Evolutionary conservation across 2,329 filamentous ascomycete species (phyloP).

Genomic region (Botryosphaeria agaves): DNA sequence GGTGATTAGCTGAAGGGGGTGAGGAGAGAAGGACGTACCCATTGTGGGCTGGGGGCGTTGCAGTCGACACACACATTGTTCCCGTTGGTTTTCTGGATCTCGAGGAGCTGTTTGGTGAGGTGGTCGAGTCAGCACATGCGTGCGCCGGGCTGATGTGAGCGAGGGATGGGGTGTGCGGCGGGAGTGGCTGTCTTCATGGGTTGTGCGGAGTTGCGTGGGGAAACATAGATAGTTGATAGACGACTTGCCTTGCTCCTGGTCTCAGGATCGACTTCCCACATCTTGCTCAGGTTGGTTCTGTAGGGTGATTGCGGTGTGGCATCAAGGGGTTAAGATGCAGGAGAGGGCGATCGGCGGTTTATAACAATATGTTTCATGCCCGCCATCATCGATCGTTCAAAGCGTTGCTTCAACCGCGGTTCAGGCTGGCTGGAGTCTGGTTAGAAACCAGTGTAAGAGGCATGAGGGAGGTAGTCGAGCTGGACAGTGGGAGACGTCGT

Average conservation of each 20-base stretch:
- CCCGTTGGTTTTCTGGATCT: constrained; percentile 76
- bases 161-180: background rate
- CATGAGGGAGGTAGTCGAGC: too few species aligned
- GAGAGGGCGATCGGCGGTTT: background rate
- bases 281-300: constrained; percentile 47
- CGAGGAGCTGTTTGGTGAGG: constrained; percentile 46
- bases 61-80: constrained; percentile 94
- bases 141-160: too few species aligned
- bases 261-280: constrained; percentile 99
- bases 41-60: constrained; percentile 89
- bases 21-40: constrained; percentile 41
- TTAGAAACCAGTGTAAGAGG: too few species aligned
- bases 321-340: background rate
- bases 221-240: background rate
- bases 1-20: constrained; percentile 3
- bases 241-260: constrained; percentile 71
- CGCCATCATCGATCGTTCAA: too few species aligned
- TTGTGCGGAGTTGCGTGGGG: background rate
- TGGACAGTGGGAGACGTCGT: too few species aligned
- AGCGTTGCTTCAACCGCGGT: too few species aligned
- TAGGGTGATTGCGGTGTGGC: too few species aligned
- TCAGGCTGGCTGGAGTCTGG: too few species aligned
- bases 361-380: background rate
- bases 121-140: too few species aligned
- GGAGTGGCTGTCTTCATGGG: background rate